Conservation (phyloP, 805 yeast species). For the Nakazawaea anatomiae region DNA sequence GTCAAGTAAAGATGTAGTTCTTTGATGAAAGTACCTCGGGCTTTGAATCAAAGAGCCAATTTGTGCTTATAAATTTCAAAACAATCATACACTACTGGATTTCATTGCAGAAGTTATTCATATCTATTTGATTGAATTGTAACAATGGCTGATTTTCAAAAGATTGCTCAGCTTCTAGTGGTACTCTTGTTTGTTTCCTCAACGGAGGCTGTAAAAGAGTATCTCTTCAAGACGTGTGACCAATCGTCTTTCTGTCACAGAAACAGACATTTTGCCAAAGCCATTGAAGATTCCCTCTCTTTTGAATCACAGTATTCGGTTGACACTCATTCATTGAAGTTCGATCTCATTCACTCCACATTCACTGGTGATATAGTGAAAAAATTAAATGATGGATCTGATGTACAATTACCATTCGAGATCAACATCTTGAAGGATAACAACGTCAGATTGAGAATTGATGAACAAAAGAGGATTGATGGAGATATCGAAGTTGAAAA, state of each 20-base stretch:
- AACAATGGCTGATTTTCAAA: neutral
- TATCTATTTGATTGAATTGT: neutral
- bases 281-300: slow-evolving; percentile 21
- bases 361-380: slow-evolving; percentile 46
- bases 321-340: slow-evolving; percentile 27
- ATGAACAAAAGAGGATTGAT: slow-evolving; percentile 48
- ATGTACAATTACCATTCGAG: slow-evolving; percentile 47
- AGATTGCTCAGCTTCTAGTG: neutral
- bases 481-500: slow-evolving; percentile 18
- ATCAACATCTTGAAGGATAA: slow-evolving; percentile 51
- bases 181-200: neutral
- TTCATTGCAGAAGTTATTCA: neutral
- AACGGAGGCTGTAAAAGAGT: slow-evolving; percentile 46
- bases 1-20: too few species aligned
- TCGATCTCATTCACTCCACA: slow-evolving; percentile 22
- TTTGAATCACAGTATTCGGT: slow-evolving; percentile 35
- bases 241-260: slow-evolving; percentile 82
- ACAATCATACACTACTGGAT: too few species aligned
- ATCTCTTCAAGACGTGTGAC: slow-evolving; percentile 70
- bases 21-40: too few species aligned
- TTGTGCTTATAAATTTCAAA: too few species aligned
- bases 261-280: slow-evolving; percentile 60
- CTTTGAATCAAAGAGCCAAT: too few species aligned
- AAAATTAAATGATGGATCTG: slow-evolving; percentile 29
- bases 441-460: slow-evolving; percentile 55